Base-by-base conservation (phyloP, 768 basidiomycete species). In the Mycena amicta region DNA sequence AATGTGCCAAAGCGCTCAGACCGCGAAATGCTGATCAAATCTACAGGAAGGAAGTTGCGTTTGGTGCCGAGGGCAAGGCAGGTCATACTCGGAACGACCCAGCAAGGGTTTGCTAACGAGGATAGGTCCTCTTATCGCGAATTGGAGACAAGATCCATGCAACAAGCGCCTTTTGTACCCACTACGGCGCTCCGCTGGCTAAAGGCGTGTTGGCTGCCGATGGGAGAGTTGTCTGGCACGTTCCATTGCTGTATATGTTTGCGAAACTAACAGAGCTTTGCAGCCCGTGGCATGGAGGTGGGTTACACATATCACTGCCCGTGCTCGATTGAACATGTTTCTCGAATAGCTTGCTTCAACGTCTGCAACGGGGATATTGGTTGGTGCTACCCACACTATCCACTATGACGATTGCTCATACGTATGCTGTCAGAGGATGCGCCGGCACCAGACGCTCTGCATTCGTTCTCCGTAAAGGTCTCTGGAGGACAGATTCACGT, bases 211-310 rank as follows among this genome's bases (percentile, higher is more conserved):
- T 94, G 54, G 83, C 88, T 6, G 80, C 88, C 30, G 88, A 90
- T 70, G 93, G 90, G 11, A 77, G 90, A 59, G 83, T 95, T 20
- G 84, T 90, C 50, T 95, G 93, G 87, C 86, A 67, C 50, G 84
- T 71, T 26, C 56, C 20, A 20, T 52, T 26, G 22, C 30, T 22
- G 6, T 57, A 5, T 23, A 20, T 45, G 5, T 27, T 37, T 22
- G 27, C 12, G 25, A 59, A 31, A 6, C 47, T 28, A 22, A 28
- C 16, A 33, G 41, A 15, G 20, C 53, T 43, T 31, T 27, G 25
- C 57, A 90, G 89, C 66, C 90, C 91, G 12, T 94, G 92, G 93
- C 92, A 93, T 67, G 92, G 92, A 79, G 90, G 90, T 89, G 66
- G 49, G 73, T 66, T 31, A 13, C 25, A 28, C 43, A 49, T 25